These are phyloP conservation scores for Alternaria dauci DNA, from an alignment of 2,329 filamentous ascomycete genomes.

Conservation along the genomic window DNA sequence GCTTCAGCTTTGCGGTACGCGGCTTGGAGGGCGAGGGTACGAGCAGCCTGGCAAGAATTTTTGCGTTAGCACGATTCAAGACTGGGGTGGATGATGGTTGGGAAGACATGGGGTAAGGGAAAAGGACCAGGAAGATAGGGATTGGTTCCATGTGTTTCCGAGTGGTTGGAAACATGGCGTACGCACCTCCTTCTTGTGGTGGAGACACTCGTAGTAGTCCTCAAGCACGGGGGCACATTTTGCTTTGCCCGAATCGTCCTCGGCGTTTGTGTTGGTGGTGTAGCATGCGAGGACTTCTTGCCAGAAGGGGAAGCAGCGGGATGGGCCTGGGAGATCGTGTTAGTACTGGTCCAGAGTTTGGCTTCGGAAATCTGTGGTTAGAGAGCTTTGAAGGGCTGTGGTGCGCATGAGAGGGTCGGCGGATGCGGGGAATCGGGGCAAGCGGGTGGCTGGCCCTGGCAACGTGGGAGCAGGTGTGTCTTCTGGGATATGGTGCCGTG, in stretches of 20 bases:
- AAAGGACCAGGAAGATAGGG: neutral
- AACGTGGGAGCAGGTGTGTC: accelerated
- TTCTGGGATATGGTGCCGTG: neutral
- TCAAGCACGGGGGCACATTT: constrained; percentile 88
- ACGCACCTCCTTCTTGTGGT: constrained; percentile 97
- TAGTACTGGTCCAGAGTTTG: neutral
- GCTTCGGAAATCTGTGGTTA: neutral
- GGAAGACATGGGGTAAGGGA: neutral
- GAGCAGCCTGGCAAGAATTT: constrained; percentile 68
- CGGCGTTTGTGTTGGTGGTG: constrained; percentile 85
- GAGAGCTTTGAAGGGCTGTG: neutral
- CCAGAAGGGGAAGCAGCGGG: constrained; percentile 98
- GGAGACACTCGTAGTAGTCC: constrained; percentile 98
- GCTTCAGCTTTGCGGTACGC: constrained; percentile 83
- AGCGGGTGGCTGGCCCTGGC: accelerated
- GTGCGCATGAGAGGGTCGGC: no score
- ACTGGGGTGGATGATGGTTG: neutral
- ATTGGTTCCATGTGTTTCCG: no score
- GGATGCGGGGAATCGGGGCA: neutral
- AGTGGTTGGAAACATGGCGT: no score
- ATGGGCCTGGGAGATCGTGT: constrained; percentile 60
- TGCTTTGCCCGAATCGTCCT: constrained; percentile 81
- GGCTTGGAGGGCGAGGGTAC: constrained; percentile 78
- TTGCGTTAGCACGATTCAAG: neutral
- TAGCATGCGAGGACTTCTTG: constrained; percentile 99